A percentile compares a stretch with the other conserved stretches of the same genome.
These are phyloP conservation scores for Fonsecaea pedrosoi DNA, from an alignment of 2,329 filamentous ascomycete genomes.

Conservation along the genomic window DNA sequence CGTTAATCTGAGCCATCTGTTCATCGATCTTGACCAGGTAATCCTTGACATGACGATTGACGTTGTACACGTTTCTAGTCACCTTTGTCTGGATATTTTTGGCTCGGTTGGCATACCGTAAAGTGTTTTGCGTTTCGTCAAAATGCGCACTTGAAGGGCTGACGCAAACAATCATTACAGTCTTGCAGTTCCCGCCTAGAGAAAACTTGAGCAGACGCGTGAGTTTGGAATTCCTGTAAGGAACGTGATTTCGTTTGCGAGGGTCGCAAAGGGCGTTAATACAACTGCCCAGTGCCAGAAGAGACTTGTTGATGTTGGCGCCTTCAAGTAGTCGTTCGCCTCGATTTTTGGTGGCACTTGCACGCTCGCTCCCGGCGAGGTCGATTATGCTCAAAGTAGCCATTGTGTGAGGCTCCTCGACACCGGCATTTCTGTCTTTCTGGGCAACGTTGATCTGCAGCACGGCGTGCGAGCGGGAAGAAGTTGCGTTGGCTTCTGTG, in stretches of 20 bases:
- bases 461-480: constrained; percentile 94
- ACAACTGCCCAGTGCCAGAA: constrained; percentile 91
- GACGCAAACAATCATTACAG: constrained; percentile 99
- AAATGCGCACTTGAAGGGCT: constrained; percentile 96
- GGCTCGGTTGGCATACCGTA: constrained; percentile 94
- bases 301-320: constrained; percentile 98
- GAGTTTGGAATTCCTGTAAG: constrained; percentile 96
- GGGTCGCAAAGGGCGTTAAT: constrained; percentile 98
- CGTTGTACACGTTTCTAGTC: constrained; percentile 98
- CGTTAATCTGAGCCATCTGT: constrained; percentile 95
- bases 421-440: constrained; percentile 88
- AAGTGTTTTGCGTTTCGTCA: constrained; percentile 96
- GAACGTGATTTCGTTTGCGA: constrained; percentile 89
- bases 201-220: constrained; percentile 96
- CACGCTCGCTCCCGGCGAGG: constrained; percentile 91
- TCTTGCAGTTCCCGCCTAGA: constrained; percentile 96
- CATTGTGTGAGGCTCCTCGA: constrained; percentile 97
- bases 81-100: constrained; percentile 99
- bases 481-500: constrained; percentile 96
- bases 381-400: constrained; percentile 98
- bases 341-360: constrained; percentile 94
- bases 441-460: constrained; percentile 95
- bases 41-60: constrained; percentile 98
- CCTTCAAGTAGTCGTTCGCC: constrained; percentile 90
- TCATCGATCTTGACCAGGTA: constrained; percentile 99